Percentiles rank a stretch among this genome's conserved stretches.
Evolutionary conservation across 2,329 filamentous ascomycete genomes (phyloP).

Genomic region (Botrytis hyacinthi): DNA sequence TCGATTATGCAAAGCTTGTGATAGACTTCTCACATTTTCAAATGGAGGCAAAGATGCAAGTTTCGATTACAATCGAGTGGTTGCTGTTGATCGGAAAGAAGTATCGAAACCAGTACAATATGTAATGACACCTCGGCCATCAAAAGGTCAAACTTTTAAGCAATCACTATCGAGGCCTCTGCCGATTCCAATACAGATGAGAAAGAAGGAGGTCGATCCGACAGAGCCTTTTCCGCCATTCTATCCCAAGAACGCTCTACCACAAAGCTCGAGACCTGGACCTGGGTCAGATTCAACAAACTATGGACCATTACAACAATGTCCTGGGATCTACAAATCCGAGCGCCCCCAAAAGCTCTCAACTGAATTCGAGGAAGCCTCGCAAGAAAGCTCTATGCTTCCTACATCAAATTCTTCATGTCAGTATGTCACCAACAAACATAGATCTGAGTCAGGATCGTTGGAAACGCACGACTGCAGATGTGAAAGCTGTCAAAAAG

Average conservation of each 20-base stretch:
- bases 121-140: neutral
- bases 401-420: neutral
- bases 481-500: neutral
- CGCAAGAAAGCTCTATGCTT: neutral
- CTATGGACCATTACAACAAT: neutral
- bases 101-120: neutral
- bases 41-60: neutral
- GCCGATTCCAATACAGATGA: neutral
- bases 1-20: constrained; percentile 49
- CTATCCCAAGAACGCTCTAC: no score
- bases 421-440: neutral
- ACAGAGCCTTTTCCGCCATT: neutral
- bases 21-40: constrained; percentile 2
- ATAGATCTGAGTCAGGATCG: neutral
- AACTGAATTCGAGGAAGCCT: neutral
- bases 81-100: neutral
- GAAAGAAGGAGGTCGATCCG: neutral
- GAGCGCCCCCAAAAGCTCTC: neutral
- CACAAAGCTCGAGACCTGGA: neutral
- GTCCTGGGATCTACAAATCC: neutral
- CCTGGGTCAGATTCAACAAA: no score
- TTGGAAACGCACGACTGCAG: neutral
- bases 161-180: neutral
- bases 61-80: neutral
- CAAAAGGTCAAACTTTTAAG: neutral